Evolutionary conservation across 108 stramenopile genomes (phyloP).

Genomic region (Fistulifera pelliculosa): DNA sequence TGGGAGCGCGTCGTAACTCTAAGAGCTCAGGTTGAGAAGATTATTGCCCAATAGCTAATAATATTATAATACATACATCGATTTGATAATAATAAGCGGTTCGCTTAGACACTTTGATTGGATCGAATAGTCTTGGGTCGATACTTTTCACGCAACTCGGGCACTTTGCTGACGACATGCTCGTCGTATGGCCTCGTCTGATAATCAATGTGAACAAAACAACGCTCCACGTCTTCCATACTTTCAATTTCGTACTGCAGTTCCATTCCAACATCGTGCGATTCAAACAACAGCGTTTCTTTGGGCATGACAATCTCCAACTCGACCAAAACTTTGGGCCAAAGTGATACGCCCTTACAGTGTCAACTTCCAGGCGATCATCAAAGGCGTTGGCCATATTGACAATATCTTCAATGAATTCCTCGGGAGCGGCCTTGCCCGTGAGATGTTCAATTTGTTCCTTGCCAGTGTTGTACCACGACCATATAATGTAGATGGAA

Average conservation of each 20-base stretch:
- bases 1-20: no score
- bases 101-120: background rate
- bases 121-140: conserved; percentile 15
- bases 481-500: conserved; percentile 83
- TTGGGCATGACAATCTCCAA: conserved; percentile 86
- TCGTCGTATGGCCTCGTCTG: conserved; percentile 72
- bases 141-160: conserved; percentile 74
- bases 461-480: conserved; percentile 83
- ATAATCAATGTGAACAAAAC: conserved; percentile 96
- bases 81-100: no score
- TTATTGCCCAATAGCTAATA: no score
- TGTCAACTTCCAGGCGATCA: conserved; percentile 73
- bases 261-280: conserved; percentile 92
- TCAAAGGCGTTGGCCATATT: conserved; percentile 76
- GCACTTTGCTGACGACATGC: conserved; percentile 85
- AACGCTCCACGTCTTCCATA: conserved; percentile 85
- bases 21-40: no score
- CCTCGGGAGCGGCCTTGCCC: conserved; percentile 79
- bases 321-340: conserved; percentile 93
- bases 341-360: conserved; percentile 89
- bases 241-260: conserved; percentile 91
- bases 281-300: conserved; percentile 67
- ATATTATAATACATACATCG: no score
- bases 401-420: conserved; percentile 79
- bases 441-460: conserved; percentile 92